phyloP scores from a whole-genome alignment of 2,329 filamentous ascomycete species.

The Monosporascus cannonballus region DNA sequence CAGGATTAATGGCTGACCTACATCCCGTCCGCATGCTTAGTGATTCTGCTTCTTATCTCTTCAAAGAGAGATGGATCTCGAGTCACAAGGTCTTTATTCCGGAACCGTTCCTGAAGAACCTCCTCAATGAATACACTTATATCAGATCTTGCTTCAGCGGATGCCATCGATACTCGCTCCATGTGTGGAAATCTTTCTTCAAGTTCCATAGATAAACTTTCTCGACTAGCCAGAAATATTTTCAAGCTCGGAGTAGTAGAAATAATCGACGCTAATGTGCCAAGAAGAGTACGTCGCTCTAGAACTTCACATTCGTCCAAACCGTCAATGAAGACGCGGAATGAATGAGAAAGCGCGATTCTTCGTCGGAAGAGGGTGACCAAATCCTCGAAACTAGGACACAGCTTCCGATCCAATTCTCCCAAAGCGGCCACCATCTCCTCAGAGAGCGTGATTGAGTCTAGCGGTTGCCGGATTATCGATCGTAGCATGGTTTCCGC shows the following conservation, averaged over 20 bases:
- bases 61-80: constrained; percentile 7
- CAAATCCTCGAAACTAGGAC: not conserved
- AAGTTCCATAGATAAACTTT: constrained; percentile 7
- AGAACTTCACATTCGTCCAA: constrained; percentile 21
- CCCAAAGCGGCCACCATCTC: constrained; percentile 2
- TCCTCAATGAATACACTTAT: constrained; percentile 15
- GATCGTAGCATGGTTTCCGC: constrained; percentile 15
- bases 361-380: constrained; percentile 1
- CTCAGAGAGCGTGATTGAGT: constrained; percentile 4
- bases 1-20: constrained; percentile 11
- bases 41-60: constrained; percentile 21
- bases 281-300: constrained; percentile 10
- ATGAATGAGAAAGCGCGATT: constrained; percentile 1
- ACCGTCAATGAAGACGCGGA: constrained; percentile 21
- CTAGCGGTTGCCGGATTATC: constrained; percentile 15
- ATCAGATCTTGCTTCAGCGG: constrained; percentile 6
- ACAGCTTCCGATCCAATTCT: not conserved
- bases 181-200: constrained; percentile 1
- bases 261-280: constrained; percentile 10
- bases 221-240: constrained; percentile 3
- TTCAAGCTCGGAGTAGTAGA: constrained; percentile 5
- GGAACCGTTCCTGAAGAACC: constrained; percentile 8
- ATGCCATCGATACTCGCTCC: constrained; percentile 9
- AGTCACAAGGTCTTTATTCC: constrained; percentile 5
- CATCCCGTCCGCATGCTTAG: constrained; percentile 26